Evolutionary conservation across 2,329 filamentous ascomycete species (phyloP).

Genomic region (Raffaelea ambrosiae): DNA sequence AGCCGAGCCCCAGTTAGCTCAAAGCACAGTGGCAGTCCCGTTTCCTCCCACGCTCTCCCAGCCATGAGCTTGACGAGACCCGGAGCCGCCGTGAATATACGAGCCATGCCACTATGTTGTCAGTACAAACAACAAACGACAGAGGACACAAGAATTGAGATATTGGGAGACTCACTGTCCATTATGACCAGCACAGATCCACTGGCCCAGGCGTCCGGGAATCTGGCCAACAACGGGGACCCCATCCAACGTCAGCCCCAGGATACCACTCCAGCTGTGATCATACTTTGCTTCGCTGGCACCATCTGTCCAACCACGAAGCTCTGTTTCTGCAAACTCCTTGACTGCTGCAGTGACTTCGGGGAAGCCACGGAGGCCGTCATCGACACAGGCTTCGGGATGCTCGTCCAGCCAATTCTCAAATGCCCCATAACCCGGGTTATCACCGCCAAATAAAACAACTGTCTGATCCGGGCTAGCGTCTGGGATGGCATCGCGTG

Average conservation of each 20-base stretch:
- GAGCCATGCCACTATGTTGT: constrained; percentile 1
- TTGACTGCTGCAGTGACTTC: neutral
- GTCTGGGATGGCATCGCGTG: constrained; percentile 1
- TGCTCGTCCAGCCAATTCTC: neutral
- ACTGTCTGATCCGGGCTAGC: neutral
- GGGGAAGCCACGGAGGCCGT: neutral
- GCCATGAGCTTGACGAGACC: constrained; percentile 3
- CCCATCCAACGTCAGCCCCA: neutral
- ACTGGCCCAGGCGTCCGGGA: constrained; percentile 1
- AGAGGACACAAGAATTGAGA: neutral
- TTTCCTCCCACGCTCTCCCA: neutral
- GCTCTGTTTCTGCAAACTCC: neutral
- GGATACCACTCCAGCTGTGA: constrained; percentile 5
- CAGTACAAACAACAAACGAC: neutral
- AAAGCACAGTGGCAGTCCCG: neutral
- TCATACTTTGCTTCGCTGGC: neutral
- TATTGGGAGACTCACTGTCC: neutral
- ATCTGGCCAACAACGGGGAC: constrained; percentile 3
- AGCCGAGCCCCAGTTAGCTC: neutral
- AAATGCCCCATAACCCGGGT: neutral
- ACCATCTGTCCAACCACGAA: neutral
- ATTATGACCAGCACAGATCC: constrained; percentile 5
- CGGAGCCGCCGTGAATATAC: constrained; percentile 2
- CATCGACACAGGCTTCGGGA: constrained; percentile 3
- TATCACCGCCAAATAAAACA: constrained; percentile 2